Percentiles rank a stretch among this genome's conserved stretches.
phyloP scores from a whole-genome alignment of 495 filamentous ascomycete genomes.

The Aspergillus taichungensis region DNA sequence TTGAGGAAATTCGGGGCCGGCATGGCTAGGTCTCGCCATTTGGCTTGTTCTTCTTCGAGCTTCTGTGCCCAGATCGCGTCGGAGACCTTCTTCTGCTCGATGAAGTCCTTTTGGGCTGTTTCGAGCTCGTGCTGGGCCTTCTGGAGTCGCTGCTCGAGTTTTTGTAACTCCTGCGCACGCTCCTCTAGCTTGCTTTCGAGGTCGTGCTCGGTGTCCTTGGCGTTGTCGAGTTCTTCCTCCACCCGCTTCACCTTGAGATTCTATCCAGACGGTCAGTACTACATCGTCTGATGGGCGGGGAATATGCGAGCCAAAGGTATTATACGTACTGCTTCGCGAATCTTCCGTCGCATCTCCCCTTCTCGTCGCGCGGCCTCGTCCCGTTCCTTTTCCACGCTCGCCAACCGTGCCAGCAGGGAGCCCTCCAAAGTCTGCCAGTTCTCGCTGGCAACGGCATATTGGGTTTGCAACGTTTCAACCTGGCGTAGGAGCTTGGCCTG shows the following conservation, averaged over 20 bases:
- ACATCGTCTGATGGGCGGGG: not conserved
- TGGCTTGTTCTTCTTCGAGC: constrained; percentile 63
- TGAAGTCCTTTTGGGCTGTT: constrained; percentile 52
- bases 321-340: constrained; percentile 66
- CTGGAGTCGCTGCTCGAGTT: constrained; percentile 52
- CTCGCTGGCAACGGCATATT: constrained; percentile 87
- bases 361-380: constrained; percentile 81
- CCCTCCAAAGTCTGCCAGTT: constrained; percentile 97
- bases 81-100: constrained; percentile 59
- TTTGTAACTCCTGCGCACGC: constrained; percentile 54
- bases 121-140: constrained; percentile 55
- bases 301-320: not conserved
- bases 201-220: constrained; percentile 53
- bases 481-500: constrained; percentile 88
- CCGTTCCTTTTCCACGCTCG: constrained; percentile 75
- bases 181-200: constrained; percentile 49
- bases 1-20: constrained; percentile 30
- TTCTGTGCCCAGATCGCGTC: constrained; percentile 53
- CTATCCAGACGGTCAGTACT: constrained; percentile 31
- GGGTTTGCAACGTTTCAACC: constrained; percentile 90
- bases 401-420: constrained; percentile 63
- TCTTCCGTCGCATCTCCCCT: constrained; percentile 73
- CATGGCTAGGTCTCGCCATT: constrained; percentile 56
- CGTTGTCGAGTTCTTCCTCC: constrained; percentile 76
- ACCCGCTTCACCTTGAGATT: constrained; percentile 63